phyloP scores from a whole-genome alignment of 805 yeast genomes.

The Debaryomyces tyrocola region DNA sequence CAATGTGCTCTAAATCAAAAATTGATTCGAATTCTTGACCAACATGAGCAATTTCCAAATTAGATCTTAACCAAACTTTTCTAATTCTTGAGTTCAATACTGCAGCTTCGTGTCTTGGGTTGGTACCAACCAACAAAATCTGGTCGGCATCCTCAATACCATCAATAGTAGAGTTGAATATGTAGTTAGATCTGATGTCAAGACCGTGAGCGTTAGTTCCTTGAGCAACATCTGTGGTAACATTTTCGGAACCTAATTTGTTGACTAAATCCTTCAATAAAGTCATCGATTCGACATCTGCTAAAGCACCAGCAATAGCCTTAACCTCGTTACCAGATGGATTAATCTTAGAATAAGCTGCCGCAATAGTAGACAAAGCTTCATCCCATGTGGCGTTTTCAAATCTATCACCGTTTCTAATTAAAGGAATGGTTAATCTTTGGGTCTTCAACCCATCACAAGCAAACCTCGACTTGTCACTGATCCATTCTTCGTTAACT shows the following conservation, averaged over 20 bases:
- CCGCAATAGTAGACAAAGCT: constrained; percentile 68
- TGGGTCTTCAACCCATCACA: constrained; percentile 85
- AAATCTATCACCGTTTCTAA: constrained; percentile 68
- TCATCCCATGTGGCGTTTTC: constrained; percentile 85
- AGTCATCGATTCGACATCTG: constrained; percentile 80
- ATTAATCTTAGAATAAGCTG: constrained; percentile 53
- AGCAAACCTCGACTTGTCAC: constrained; percentile 84
- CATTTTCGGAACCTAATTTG: constrained; percentile 76
- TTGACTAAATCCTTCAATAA: constrained; percentile 79
- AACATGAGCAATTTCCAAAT: constrained; percentile 66
- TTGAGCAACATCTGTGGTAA: constrained; percentile 66
- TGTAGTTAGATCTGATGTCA: constrained; percentile 75
- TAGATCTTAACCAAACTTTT: constrained; percentile 71
- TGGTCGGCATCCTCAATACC: constrained; percentile 85
- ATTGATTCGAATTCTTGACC: constrained; percentile 82
- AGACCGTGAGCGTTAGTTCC: constrained; percentile 62
- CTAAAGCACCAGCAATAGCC: constrained; percentile 79
- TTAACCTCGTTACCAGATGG: constrained; percentile 73
- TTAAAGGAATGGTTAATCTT: constrained; percentile 77
- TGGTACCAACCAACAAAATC: constrained; percentile 77
- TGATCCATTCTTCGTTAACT: constrained; percentile 88
- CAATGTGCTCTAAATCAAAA: constrained; percentile 62
- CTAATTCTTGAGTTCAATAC: constrained; percentile 82
- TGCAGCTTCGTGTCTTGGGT: constrained; percentile 89
- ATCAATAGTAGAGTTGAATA: constrained; percentile 75